Conservation (phyloP, 2,329 filamentous ascomycete species). For the Fusarium luffae region DNA sequence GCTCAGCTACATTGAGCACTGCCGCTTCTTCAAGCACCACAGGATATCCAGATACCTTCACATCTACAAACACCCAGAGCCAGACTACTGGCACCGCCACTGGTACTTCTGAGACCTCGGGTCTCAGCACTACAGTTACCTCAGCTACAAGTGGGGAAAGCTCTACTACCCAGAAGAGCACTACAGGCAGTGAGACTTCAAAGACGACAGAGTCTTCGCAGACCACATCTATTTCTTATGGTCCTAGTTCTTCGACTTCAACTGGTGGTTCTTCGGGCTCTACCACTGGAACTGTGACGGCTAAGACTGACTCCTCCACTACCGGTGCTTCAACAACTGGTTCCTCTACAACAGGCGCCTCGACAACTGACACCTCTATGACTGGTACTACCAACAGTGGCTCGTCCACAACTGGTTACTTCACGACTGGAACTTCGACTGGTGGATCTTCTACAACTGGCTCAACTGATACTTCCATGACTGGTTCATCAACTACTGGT, state of each 20-base stretch:
- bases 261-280: background rate
- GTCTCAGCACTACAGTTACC: background rate
- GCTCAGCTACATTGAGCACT: conserved; percentile 14
- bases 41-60: background rate
- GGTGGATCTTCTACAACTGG: background rate
- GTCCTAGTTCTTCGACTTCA: background rate
- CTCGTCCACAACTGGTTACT: background rate
- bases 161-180: background rate
- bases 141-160: conserved; percentile 15
- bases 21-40: conserved; percentile 8
- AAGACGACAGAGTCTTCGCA: background rate
- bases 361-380: background rate
- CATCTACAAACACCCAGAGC: background rate
- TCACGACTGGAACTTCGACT: background rate
- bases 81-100: background rate
- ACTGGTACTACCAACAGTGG: background rate
- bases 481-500: background rate
- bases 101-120: background rate
- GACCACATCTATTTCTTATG: background rate
- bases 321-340: background rate
- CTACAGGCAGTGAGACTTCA: background rate
- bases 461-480: background rate
- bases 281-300: background rate
- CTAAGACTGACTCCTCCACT: background rate
- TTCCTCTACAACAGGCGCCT: background rate